Conservation (phyloP, 768 basidiomycete genomes). For the Auricularia sp. region DNA sequence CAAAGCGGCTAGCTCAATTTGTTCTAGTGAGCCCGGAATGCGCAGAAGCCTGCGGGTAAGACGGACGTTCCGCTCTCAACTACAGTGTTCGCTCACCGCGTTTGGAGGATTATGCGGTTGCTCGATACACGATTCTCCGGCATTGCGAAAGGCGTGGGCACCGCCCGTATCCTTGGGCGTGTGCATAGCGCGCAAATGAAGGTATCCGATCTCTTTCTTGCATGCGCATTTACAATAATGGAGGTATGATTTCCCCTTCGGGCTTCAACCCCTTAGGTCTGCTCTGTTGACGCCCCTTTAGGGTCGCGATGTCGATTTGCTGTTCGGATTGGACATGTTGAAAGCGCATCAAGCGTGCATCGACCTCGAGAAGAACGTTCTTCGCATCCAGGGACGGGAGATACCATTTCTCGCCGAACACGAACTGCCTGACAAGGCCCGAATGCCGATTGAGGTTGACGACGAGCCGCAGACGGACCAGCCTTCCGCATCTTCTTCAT, state of each 20-base stretch:
- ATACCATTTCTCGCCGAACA: conserved; percentile 88
- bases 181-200: conserved; percentile 92
- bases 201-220: conserved; percentile 65
- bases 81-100: conserved; percentile 1
- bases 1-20: neutral
- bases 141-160: conserved; percentile 89
- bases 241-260: conserved; percentile 43
- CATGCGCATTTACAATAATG: conserved; percentile 91
- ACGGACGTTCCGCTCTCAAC: conserved; percentile 9
- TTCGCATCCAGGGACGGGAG: conserved; percentile 87
- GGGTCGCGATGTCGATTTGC: conserved; percentile 89
- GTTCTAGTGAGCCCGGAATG: conserved; percentile 77
- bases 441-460: conserved; percentile 20
- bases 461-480: conserved; percentile 21
- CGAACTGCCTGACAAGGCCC: conserved; percentile 78
- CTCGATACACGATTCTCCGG: conserved; percentile 81
- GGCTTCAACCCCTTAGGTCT: neutral
- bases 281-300: conserved; percentile 18
- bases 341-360: conserved; percentile 95
- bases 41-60: conserved; percentile 83
- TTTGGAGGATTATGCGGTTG: conserved; percentile 77
- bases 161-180: conserved; percentile 85
- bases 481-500: conserved; percentile 8
- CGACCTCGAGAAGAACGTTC: conserved; percentile 79
- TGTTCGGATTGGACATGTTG: conserved; percentile 98